phyloP scores from a whole-genome alignment of 495 filamentous ascomycete species.

The Aspergillus nanangensis region DNA sequence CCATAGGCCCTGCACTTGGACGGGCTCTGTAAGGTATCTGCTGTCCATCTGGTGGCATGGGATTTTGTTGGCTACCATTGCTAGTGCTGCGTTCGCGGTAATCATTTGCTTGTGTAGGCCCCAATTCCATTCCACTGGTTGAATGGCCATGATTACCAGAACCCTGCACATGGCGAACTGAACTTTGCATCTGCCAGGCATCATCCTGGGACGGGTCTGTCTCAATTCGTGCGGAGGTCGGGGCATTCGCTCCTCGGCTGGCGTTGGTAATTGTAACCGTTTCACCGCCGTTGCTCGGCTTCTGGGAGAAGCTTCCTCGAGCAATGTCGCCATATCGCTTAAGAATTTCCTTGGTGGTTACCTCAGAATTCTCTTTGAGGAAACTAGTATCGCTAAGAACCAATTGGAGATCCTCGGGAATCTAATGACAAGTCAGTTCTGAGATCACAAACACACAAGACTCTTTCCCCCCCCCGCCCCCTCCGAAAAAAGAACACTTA shows the following conservation, averaged over 20 bases:
- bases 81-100: conserved; percentile 39
- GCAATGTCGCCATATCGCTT: conserved; percentile 79
- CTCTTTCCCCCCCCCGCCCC: background rate
- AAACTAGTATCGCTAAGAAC: conserved; percentile 79
- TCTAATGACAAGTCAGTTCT: conserved; percentile 49
- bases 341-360: conserved; percentile 96
- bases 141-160: conserved; percentile 41
- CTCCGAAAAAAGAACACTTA: conserved; percentile 42
- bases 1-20: conserved; percentile 40
- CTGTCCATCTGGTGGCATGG: conserved; percentile 23
- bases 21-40: conserved; percentile 38
- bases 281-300: conserved; percentile 55
- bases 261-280: conserved; percentile 40
- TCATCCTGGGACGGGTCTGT: conserved; percentile 68
- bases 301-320: conserved; percentile 50
- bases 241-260: conserved; percentile 33
- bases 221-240: conserved; percentile 60
- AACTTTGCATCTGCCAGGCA: conserved; percentile 76
- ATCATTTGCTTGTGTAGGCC: conserved; percentile 20
- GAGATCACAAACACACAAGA: background rate
- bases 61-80: conserved; percentile 34
- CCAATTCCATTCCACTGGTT: conserved; percentile 28
- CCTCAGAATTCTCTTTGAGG: conserved; percentile 74
- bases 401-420: conserved; percentile 84
- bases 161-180: conserved; percentile 72